These are phyloP conservation scores for Onygenales sp. DNA, from an alignment of 2,329 filamentous ascomycete species.

Conservation along the genomic window DNA sequence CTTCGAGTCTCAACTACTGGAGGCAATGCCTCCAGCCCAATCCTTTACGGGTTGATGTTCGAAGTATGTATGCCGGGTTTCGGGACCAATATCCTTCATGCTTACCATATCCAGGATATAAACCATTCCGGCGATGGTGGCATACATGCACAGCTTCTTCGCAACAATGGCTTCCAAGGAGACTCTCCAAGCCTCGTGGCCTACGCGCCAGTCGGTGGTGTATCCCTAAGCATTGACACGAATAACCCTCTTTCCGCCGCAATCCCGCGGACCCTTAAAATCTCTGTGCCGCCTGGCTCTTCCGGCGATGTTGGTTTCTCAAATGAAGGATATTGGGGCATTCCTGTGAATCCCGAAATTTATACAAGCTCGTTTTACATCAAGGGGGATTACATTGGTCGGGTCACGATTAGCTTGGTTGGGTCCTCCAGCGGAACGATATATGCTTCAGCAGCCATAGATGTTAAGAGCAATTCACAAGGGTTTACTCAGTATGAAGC, in stretches of 20 bases:
- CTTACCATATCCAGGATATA: slow-evolving; percentile 20
- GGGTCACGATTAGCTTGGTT: slow-evolving; percentile 17
- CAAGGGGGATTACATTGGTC: slow-evolving; percentile 20
- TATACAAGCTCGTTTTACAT: slow-evolving; percentile 25
- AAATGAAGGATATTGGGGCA: slow-evolving; percentile 33
- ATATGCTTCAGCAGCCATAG: slow-evolving; percentile 19
- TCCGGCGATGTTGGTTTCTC: slow-evolving; percentile 30
- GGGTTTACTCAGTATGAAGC: slow-evolving; percentile 16
- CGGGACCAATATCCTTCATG: background rate
- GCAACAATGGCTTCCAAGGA: slow-evolving; percentile 27
- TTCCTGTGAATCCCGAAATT: slow-evolving; percentile 18
- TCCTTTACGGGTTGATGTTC: slow-evolving; percentile 28
- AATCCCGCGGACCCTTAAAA: slow-evolving; percentile 19
- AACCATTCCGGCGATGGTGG: slow-evolving; percentile 27
- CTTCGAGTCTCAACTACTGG: slow-evolving; percentile 2
- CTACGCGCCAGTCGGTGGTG: slow-evolving; percentile 20
- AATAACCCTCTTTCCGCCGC: slow-evolving; percentile 18
- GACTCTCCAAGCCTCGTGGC: slow-evolving; percentile 15
- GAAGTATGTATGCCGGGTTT: slow-evolving; percentile 16
- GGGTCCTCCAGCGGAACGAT: slow-evolving; percentile 16
- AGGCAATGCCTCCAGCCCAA: slow-evolving; percentile 18
- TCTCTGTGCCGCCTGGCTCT: slow-evolving; percentile 13
- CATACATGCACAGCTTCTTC: slow-evolving; percentile 24
- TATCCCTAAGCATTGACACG: slow-evolving; percentile 17
- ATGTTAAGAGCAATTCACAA: slow-evolving; percentile 14